phyloP scores from a whole-genome alignment of 331 rosid genomes.

The Malus hybrid region DNA sequence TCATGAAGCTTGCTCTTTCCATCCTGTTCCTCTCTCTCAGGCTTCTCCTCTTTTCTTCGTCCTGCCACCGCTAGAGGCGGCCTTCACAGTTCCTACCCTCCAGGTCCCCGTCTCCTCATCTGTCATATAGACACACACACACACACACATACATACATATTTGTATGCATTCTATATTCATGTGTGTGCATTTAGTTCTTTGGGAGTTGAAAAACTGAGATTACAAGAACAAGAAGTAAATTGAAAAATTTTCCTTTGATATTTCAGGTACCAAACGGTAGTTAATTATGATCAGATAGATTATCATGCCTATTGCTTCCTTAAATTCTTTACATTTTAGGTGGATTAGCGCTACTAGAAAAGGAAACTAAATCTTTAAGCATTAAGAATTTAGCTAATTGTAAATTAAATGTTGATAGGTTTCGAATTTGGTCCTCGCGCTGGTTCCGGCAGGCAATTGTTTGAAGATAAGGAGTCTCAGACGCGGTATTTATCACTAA shows the following conservation, averaged over 20 bases:
- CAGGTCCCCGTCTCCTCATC: conserved; percentile 22
- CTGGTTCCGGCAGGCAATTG: conserved; percentile 45
- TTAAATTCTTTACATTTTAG: no score
- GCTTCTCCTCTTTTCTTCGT: conserved; percentile 22
- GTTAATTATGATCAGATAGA: background rate
- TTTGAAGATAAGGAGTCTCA: conserved; percentile 25
- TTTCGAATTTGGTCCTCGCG: conserved; percentile 13
- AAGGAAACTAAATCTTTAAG: background rate
- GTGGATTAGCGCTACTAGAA: background rate
- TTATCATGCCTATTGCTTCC: background rate
- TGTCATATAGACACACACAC: no score
- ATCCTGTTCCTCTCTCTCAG: conserved; percentile 11
- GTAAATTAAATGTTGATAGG: conserved; percentile 17
- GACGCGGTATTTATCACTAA: conserved; percentile 31
- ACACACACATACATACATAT: no score
- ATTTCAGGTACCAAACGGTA: background rate
- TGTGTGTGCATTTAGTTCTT: background rate
- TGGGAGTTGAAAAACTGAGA: background rate
- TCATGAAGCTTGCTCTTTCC: conserved; percentile 24
- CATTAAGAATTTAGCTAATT: conserved; percentile 7
- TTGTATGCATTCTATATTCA: background rate
- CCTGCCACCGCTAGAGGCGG: conserved; percentile 46
- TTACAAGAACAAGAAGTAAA: background rate
- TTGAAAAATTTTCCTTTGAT: background rate
- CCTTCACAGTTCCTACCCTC: conserved; percentile 8